Percentiles rank a stretch among this genome's conserved stretches.
These are phyloP conservation scores for Wickerhamiella infanticola DNA, from an alignment of 1,139 yeast species.

Conservation along the genomic window DNA sequence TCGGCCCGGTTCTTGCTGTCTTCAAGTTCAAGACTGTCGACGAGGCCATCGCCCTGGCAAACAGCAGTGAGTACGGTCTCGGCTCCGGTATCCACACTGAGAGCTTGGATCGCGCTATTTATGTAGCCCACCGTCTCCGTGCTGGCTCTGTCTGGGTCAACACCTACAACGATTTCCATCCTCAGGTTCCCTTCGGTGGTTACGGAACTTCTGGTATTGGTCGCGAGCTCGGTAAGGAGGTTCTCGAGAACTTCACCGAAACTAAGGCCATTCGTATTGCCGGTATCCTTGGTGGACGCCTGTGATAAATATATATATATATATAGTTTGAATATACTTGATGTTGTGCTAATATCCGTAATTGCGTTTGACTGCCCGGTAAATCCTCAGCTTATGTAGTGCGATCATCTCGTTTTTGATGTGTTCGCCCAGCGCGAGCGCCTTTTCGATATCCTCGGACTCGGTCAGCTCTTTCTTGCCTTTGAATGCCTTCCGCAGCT, in stretches of 20 bases:
- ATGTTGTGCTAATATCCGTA: constrained; percentile 13
- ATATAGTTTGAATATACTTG: not conserved
- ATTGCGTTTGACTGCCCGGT: constrained; percentile 23
- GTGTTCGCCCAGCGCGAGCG: constrained; percentile 24
- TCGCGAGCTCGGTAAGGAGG: constrained; percentile 78
- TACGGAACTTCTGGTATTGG: constrained; percentile 78
- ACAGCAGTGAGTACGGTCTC: constrained; percentile 60
- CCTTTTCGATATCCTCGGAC: constrained; percentile 19
- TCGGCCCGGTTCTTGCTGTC: constrained; percentile 69
- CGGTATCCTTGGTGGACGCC: constrained; percentile 4
- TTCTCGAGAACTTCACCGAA: constrained; percentile 67
- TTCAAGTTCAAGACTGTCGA: constrained; percentile 57
- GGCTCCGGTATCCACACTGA: constrained; percentile 73
- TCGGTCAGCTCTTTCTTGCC: constrained; percentile 15
- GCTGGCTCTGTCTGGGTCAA: constrained; percentile 76
- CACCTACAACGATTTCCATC: constrained; percentile 71
- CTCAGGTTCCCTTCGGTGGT: constrained; percentile 65
- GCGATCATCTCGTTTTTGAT: constrained; percentile 25
- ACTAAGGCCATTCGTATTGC: constrained; percentile 43
- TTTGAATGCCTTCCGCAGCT: constrained; percentile 21
- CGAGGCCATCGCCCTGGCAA: constrained; percentile 52
- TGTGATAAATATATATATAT: not conserved
- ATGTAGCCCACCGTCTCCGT: constrained; percentile 47
- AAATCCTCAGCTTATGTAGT: constrained; percentile 21
- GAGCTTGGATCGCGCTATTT: constrained; percentile 39